Percentiles rank a stretch among this genome's conserved stretches.
Conservation (phyloP, 495 filamentous ascomycete species). For the Niebla homalea region DNA sequence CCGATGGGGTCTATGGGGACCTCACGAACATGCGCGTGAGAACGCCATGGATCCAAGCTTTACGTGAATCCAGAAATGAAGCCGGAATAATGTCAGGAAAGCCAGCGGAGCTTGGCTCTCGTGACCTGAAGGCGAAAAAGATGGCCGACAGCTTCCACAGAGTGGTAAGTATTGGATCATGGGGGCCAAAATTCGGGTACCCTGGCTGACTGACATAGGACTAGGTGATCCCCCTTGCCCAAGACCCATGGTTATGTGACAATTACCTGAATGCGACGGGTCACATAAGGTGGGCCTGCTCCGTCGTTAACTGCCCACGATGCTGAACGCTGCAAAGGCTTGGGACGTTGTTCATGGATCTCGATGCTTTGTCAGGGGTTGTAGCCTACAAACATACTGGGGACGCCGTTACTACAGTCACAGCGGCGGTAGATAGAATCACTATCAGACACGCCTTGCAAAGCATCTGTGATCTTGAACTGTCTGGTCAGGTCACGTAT, state of each 20-base stretch:
- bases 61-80: constrained; percentile 35
- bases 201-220: constrained; percentile 8
- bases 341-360: constrained; percentile 65
- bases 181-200: not conserved
- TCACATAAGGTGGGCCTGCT: constrained; percentile 38
- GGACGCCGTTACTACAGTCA: constrained; percentile 62
- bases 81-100: constrained; percentile 21
- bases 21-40: constrained; percentile 43
- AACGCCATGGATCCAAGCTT: constrained; percentile 58
- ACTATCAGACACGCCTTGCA: constrained; percentile 59
- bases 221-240: constrained; percentile 50
- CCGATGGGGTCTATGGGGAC: constrained; percentile 40
- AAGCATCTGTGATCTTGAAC: constrained; percentile 68
- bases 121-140: constrained; percentile 43
- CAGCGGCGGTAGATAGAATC: constrained; percentile 69
- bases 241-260: constrained; percentile 59
- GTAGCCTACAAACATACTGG: constrained; percentile 77
- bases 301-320: not conserved
- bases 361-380: constrained; percentile 69
- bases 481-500: constrained; percentile 70
- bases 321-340: constrained; percentile 27
- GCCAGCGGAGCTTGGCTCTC: constrained; percentile 18
- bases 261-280: constrained; percentile 55
- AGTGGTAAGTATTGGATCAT: constrained; percentile 32
- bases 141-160: constrained; percentile 54